Percentiles rank a stretch among this genome's conserved stretches.
Evolutionary conservation across 257 asterid species (phyloP).

Genomic region (Penstemon eatonii): DNA sequence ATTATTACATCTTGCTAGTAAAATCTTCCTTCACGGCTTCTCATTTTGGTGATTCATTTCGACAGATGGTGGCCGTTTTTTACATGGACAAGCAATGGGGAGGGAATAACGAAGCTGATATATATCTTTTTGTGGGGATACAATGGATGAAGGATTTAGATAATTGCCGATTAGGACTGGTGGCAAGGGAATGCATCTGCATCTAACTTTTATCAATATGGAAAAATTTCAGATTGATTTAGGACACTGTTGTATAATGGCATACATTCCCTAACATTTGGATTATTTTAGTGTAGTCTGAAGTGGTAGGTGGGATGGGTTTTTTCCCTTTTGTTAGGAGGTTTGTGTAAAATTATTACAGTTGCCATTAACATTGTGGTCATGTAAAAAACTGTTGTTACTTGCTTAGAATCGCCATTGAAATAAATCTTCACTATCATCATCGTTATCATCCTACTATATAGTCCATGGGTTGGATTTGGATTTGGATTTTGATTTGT

Average conservation of each 20-base stretch:
- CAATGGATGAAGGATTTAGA: slow-evolving; percentile 28
- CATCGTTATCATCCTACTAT: too few relatives aligned
- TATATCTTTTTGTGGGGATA: not conserved
- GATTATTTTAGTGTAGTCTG: slow-evolving; percentile 46
- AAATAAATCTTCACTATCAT: too few relatives aligned
- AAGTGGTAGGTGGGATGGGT: slow-evolving; percentile 37
- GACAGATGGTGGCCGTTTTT: slow-evolving; percentile 67
- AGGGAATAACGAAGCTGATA: slow-evolving; percentile 42
- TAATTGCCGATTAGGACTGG: slow-evolving; percentile 27
- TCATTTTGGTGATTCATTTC: slow-evolving; percentile 13
- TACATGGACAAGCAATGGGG: slow-evolving; percentile 66
- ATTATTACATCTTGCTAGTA: not conserved
- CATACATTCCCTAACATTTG: slow-evolving; percentile 30
- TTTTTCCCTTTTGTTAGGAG: slow-evolving; percentile 30
- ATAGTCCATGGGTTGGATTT: too few relatives aligned
- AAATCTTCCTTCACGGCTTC: not conserved
- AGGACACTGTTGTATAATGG: slow-evolving; percentile 58
- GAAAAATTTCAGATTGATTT: slow-evolving; percentile 34
- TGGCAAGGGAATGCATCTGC: slow-evolving; percentile 29
- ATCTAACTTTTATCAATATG: slow-evolving; percentile 32
- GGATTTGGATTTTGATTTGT: not conserved
- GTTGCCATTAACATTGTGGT: slow-evolving; percentile 32
- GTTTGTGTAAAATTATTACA: slow-evolving; percentile 36
- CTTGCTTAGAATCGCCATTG: too few relatives aligned
- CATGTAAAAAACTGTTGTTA: slow-evolving; percentile 39